Conservation (phyloP, 2,329 filamentous ascomycete genomes). For the Fusarium setosum region DNA sequence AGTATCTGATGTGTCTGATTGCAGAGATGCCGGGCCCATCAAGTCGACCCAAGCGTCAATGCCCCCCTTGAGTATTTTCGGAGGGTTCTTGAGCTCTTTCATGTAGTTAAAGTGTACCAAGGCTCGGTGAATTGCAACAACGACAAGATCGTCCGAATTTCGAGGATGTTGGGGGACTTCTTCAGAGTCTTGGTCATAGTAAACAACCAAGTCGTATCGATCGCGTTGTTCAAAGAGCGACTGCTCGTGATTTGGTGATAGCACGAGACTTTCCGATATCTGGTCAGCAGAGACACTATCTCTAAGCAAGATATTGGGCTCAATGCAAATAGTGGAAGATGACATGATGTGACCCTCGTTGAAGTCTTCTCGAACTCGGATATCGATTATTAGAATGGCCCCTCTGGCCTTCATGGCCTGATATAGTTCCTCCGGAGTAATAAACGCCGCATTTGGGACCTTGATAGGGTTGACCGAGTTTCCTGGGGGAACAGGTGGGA, state of each 20-base stretch:
- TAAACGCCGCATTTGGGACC: conserved; percentile 65
- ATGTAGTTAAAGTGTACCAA: conserved; percentile 86
- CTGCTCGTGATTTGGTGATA: conserved; percentile 81
- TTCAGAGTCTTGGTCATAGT: conserved; percentile 81
- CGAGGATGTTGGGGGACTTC: conserved; percentile 54
- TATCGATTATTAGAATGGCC: conserved; percentile 85
- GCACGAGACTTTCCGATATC: conserved; percentile 74
- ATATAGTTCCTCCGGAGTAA: conserved; percentile 77
- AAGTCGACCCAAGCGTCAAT: conserved; percentile 87
- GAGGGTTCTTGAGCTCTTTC: conserved; percentile 77
- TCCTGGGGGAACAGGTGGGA: conserved; percentile 50
- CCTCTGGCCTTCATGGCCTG: conserved; percentile 70
- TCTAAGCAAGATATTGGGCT: conserved; percentile 79
- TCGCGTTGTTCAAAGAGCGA: conserved; percentile 77
- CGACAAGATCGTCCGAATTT: conserved; percentile 59
- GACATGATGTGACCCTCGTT: conserved; percentile 91
- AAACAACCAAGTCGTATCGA: conserved; percentile 87
- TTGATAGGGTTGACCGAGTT: conserved; percentile 56
- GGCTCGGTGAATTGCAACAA: conserved; percentile 81
- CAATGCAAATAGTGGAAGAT: conserved; percentile 87
- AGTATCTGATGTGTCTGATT: conserved; percentile 53
- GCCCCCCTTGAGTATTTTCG: conserved; percentile 84
- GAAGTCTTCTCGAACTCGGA: conserved; percentile 82
- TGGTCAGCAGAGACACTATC: conserved; percentile 72
- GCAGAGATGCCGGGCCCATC: conserved; percentile 76